Evolutionary conservation across 805 yeast genomes (phyloP), one percentile per base, ranked within the genome.

Genomic region (Kuraishia hungarica): DNA sequence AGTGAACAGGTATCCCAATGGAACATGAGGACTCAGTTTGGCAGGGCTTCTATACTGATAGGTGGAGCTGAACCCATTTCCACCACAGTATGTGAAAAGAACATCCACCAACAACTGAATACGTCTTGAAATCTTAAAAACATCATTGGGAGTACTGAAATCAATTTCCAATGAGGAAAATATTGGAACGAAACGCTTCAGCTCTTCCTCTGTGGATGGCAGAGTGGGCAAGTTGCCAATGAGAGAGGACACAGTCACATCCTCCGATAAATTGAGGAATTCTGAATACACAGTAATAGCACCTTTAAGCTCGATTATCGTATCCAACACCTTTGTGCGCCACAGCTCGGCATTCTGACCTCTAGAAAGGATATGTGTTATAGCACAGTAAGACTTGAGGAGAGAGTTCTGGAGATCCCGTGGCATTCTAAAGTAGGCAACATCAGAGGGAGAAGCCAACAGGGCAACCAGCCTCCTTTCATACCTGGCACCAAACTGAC

Each of bases 401-500:
- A 83, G 72, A 13, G 67, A 64, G 2, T 58, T 54, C 61, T 79
- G 76, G 51, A 84, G 68, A 0, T 61, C 56, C 0, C 54, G 43
- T 29, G 81, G 77, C 57, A 77, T 73, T 51, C 66, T 72, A 17
- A 64, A 63, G 61, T 70, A 77, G 62, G 65, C 70, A 6, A 55
- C 61, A 46, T 64, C 72, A 35, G 43, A 35, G 43, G 43, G 43
- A 54, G 61, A 65, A 46, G 57, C 64, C 46, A 76, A 67, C 56
- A 80, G 64, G 5, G 59, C 60, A 10, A 72, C 56, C 29, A 84
- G 67, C 29, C 73, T 77, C 13, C 64, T 67, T 61, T 83, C 82
- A 59, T 80, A 81, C 61, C 83, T 85, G 56, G 82, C 78, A 3
- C 86, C 86, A 70, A 77, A 85, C 15, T 96, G 96, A 67, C 92